phyloP scores from a whole-genome alignment of 2,329 filamentous ascomycete species.

The Penicillium sp. region DNA sequence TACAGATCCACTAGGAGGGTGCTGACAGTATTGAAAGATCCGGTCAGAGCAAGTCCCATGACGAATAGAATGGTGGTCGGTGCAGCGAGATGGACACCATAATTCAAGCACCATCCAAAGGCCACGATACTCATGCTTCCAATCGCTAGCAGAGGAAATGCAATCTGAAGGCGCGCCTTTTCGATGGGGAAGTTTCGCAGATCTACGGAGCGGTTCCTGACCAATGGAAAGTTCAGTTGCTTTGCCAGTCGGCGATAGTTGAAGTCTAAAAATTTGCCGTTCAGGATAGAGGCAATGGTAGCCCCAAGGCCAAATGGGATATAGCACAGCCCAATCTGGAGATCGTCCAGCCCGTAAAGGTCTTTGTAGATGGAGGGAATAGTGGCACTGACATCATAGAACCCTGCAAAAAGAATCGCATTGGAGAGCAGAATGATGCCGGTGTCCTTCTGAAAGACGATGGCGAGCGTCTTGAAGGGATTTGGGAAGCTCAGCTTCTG shows the following conservation, averaged over 20 bases:
- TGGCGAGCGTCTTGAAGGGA: conserved; percentile 38
- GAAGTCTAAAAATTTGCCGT: conserved; percentile 44
- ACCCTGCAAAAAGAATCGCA: conserved; percentile 42
- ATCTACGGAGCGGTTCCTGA: conserved; percentile 37
- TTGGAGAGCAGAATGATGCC: conserved; percentile 40
- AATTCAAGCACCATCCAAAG: conserved; percentile 46
- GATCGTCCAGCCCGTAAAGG: conserved; percentile 41
- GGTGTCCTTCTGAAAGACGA: conserved; percentile 37
- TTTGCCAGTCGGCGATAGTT: conserved; percentile 43
- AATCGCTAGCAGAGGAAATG: conserved; percentile 37
- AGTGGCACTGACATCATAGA: conserved; percentile 45
- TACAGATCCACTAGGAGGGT: conserved; percentile 51
- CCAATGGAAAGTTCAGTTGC: conserved; percentile 31
- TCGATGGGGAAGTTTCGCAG: conserved; percentile 47
- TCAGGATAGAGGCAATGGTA: conserved; percentile 41
- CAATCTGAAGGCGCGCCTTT: conserved; percentile 43
- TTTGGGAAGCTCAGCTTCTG: conserved; percentile 38
- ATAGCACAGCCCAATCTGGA: conserved; percentile 46
- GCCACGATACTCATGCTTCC: conserved; percentile 34
- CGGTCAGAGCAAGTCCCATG: conserved; percentile 41
- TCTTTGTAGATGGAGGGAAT: conserved; percentile 38
- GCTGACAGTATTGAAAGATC: conserved; percentile 46
- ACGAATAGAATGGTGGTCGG: conserved; percentile 43
- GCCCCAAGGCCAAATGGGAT: conserved; percentile 45
- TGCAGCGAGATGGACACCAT: conserved; percentile 32